A percentile compares a stretch with the other conserved stretches of the same genome.
phyloP scores from a whole-genome alignment of 495 filamentous ascomycete genomes.

The Penicillium nucicola region DNA sequence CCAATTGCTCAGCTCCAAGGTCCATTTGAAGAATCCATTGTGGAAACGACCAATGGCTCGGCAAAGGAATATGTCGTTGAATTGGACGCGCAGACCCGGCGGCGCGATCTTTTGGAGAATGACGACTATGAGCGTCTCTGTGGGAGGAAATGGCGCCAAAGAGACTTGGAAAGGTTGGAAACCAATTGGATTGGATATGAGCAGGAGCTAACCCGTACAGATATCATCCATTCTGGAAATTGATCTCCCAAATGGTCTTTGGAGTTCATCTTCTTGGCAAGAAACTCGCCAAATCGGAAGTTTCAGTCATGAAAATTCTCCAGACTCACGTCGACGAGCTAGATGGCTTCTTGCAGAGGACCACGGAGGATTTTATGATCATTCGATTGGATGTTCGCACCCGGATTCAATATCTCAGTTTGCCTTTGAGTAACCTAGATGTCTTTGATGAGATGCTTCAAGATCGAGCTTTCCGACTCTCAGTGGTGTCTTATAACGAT shows the following conservation, averaged over 20 bases:
- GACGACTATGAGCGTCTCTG: constrained; percentile 61
- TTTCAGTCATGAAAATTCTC: constrained; percentile 82
- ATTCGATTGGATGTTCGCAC: constrained; percentile 72
- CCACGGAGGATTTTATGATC: constrained; percentile 81
- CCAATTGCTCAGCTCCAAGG: constrained; percentile 84
- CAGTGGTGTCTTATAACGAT: constrained; percentile 83
- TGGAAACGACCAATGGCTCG: constrained; percentile 57
- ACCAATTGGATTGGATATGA: neutral
- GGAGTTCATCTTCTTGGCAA: constrained; percentile 87
- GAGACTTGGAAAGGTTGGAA: constrained; percentile 53
- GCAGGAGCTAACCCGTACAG: constrained; percentile 15
- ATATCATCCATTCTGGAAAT: constrained; percentile 84
- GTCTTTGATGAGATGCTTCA: constrained; percentile 88
- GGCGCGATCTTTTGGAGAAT: constrained; percentile 65
- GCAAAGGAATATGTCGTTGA: constrained; percentile 49
- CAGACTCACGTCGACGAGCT: constrained; percentile 91
- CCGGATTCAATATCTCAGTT: constrained; percentile 69
- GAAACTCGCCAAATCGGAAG: constrained; percentile 80
- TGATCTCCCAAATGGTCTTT: constrained; percentile 90
- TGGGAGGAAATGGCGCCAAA: constrained; percentile 70
- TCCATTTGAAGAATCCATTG: constrained; percentile 89
- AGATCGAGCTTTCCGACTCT: constrained; percentile 72
- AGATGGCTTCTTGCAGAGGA: constrained; percentile 82
- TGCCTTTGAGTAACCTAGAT: constrained; percentile 79
- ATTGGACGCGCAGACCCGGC: constrained; percentile 63